Evolutionary conservation across 352 stramenopile species (phyloP).

Genomic region (Achlya hypogyna): DNA sequence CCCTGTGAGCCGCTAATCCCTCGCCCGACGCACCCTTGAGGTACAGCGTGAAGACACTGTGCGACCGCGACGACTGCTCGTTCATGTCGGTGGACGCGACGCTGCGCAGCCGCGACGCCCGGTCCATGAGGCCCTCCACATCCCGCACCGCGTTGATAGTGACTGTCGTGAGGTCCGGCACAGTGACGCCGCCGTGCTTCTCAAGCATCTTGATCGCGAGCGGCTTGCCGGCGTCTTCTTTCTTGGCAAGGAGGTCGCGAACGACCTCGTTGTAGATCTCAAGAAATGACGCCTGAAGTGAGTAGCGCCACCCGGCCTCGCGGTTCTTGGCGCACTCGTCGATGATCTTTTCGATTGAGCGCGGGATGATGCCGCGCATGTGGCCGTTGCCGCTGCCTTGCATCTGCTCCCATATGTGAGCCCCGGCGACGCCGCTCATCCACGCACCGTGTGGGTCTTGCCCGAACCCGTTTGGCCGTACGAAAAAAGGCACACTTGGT

Average conservation of each 20-base stretch:
- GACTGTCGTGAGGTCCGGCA: slow-evolving; percentile 50
- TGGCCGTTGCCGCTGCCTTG: slow-evolving; percentile 92
- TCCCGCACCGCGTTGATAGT: slow-evolving; percentile 43
- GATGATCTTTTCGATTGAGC: slow-evolving; percentile 94
- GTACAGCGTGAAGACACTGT: slow-evolving; percentile 76
- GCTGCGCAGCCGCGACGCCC: slow-evolving; percentile 49
- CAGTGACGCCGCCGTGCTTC: slow-evolving; percentile 45
- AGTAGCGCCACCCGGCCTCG: slow-evolving; percentile 91
- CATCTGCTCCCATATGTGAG: slow-evolving; percentile 60
- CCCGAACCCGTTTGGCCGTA: slow-evolving; percentile 92
- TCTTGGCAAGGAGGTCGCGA: slow-evolving; percentile 90
- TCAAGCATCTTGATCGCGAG: slow-evolving; percentile 65
- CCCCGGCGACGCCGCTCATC: neutral
- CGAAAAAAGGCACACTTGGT: slow-evolving; percentile 94
- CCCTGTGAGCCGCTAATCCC: neutral
- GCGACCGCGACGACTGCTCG: slow-evolving; percentile 61
- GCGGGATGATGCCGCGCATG: slow-evolving; percentile 96
- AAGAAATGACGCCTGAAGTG: slow-evolving; percentile 94
- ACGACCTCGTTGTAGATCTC: slow-evolving; percentile 99
- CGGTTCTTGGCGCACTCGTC: slow-evolving; percentile 44
- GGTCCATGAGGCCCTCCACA: slow-evolving; percentile 73
- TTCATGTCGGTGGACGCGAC: slow-evolving; percentile 94
- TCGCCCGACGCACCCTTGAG: slow-evolving; percentile 34
- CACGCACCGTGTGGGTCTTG: slow-evolving; percentile 87
- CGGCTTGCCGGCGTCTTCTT: slow-evolving; percentile 40